Evolutionary conservation across 2,329 filamentous ascomycete species (phyloP), one percentile per base, ranked within the genome.

Genomic region (Sarocladium kiliense): DNA sequence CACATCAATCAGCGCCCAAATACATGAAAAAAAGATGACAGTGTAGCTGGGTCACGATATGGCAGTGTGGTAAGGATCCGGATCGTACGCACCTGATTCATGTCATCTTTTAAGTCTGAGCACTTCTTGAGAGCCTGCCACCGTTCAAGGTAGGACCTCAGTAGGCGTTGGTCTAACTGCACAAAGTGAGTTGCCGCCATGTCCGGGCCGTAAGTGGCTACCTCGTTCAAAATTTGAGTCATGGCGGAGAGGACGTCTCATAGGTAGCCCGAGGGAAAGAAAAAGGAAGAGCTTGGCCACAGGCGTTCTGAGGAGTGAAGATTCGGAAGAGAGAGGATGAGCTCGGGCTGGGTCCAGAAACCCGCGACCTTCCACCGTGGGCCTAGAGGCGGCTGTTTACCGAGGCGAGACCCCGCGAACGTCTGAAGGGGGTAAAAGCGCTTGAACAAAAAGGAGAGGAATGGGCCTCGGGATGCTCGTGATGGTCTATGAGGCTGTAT

Each of bases 11-110:
- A n/a, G n/a, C n/a, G n/a, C n/a, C n/a, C n/a, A n/a, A n/a, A n/a
- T n/a, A n/a, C n/a, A n/a, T n/a, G n/a, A n/a, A n/a, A n/a, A n/a
- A n/a, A n/a, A n/a, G n/a, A n/a, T n/a, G n/a, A n/a, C n/a, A n/a
- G n/a, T n/a, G n/a, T n/a, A n/a, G n/a, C n/a, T n/a, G n/a, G n/a
- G n/a, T n/a, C n/a, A n/a, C n/a, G n/a, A n/a, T n/a, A 32, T 7
- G 30, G 30, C 30, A 32, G 30, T 32, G 30, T 12, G 30, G 30
- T 32, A 12, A 32, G 30, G 30, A 32, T 6, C 30, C n/a, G n/a
- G 7, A 39, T 44, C 18, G 18, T 21, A 9, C 39, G 14, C n/a
- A 54, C 54, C 42, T 55, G 18, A 47, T 49, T 47, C 5, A 55
- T 41, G 30, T 47, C 19, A 37, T 47, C 41, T 27, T 47, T 47